Evolutionary conservation across 2,329 filamentous ascomycete genomes (phyloP), one percentile per base, ranked within the genome.

Genomic region (Colletotrichum sublineola): DNA sequence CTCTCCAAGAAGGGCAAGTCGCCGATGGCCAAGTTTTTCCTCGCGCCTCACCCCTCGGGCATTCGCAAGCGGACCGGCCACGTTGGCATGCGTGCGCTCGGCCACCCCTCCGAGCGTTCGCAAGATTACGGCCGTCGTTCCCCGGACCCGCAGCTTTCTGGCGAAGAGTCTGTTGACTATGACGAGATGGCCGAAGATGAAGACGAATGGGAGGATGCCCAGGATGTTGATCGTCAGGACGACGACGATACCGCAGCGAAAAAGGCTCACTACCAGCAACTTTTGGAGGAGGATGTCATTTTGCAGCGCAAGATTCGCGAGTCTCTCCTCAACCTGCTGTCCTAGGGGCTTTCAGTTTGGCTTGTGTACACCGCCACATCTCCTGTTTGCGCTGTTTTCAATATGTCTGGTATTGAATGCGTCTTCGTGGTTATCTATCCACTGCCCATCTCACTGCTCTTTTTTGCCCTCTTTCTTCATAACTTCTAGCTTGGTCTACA

Each of bases 41-140:
- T 58, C 5, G 58, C 52, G 5, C 52, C 40, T 20, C 55, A 33
- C 2, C 52, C 67, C 20, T 52, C 18, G 40, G 52, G 60, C 18
- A 38, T 68, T 12, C 52, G 52, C 42, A 68, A 68, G 60, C 58
- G 67, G 4, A 42, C 33, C 40, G 50, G 60, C 42, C 60, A 42
- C 58, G 50, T 56, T 24, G 58, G 50, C 50, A 7, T 31, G 40
- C 58, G 52, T 42, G 52, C 36, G 38, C 33, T n/a, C 2, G 44
- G 46, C 18, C 46, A 48, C 40, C 11, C 7, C 14, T 40, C 31
- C 2, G 38, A 8, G 12, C 29, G 64, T 6, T 52, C 36, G 11
- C 42, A 20, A 2, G 55, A n/a, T 4, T 24, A 24, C 40, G 33
- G 8, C 12, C 18, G 9, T 20, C 50, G 29, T 8, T 42, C 7